Percentiles rank a stretch among this genome's conserved stretches.
Conservation (phyloP, 2,329 filamentous ascomycete species). For the Pseudogymnoascus sp. region DNA sequence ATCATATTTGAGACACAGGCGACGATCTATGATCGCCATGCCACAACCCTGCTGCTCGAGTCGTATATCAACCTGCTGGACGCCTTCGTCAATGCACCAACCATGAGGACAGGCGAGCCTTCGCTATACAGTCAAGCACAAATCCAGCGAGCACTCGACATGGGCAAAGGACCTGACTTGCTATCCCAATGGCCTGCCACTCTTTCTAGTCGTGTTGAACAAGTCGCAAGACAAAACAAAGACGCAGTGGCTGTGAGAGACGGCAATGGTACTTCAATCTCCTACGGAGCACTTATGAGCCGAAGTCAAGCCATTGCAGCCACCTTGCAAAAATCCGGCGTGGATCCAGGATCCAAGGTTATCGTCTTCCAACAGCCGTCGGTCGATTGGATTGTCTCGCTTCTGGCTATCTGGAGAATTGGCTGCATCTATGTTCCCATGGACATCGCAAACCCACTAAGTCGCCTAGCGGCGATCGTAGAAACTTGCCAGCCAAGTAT, state of each 20-base stretch:
- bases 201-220: slow-evolving; percentile 15
- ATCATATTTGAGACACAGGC: slow-evolving; percentile 11
- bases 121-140: slow-evolving; percentile 11
- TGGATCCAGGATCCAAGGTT: slow-evolving; percentile 24
- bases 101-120: slow-evolving; percentile 1
- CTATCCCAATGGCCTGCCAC: slow-evolving; percentile 17
- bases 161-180: slow-evolving; percentile 12
- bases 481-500: slow-evolving; percentile 23
- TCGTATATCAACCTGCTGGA: slow-evolving; percentile 29
- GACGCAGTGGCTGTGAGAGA: slow-evolving; percentile 13
- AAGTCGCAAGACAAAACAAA: slow-evolving; percentile 10
- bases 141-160: slow-evolving; percentile 6
- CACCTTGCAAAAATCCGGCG: slow-evolving; percentile 19
- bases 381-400: slow-evolving; percentile 28
- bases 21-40: slow-evolving; percentile 12
- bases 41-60: slow-evolving; percentile 2
- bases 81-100: slow-evolving; percentile 27
- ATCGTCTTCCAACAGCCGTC: slow-evolving; percentile 34
- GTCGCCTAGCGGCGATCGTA: slow-evolving; percentile 27
- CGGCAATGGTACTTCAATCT: slow-evolving; percentile 19
- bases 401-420: slow-evolving; percentile 34
- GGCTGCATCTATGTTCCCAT: slow-evolving; percentile 35
- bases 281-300: slow-evolving; percentile 30
- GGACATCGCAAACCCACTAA: slow-evolving; percentile 27
- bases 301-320: slow-evolving; percentile 30